Conservation (phyloP, 345 rosid genomes). For the Adansonia digitata region DNA sequence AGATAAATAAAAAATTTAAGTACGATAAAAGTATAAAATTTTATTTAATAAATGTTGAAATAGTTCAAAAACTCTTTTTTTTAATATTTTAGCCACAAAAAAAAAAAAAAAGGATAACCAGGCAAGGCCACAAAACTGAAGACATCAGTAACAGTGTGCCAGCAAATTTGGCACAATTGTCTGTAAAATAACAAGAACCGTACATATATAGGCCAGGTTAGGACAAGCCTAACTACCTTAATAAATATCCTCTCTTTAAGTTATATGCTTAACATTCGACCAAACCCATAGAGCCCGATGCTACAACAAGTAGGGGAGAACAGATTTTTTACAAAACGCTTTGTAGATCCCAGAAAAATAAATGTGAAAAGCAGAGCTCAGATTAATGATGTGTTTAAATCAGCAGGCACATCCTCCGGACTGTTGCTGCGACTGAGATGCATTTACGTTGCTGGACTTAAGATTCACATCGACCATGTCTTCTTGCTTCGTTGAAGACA, state of each 20-base stretch:
- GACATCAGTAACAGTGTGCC: conserved; percentile 1
- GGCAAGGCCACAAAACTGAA: conserved; percentile 3
- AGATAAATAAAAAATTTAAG: too few relatives aligned
- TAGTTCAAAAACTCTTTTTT: too few relatives aligned
- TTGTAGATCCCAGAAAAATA: not conserved
- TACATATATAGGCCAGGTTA: conserved; percentile 13
- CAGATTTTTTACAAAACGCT: conserved; percentile 24
- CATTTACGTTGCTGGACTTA: conserved; percentile 59
- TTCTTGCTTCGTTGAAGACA: conserved; percentile 85
- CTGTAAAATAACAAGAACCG: conserved; percentile 5
- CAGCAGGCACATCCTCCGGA: conserved; percentile 82
- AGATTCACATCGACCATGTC: conserved; percentile 95
- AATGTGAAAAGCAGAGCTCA: conserved; percentile 6
- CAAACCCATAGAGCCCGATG: conserved; percentile 20
- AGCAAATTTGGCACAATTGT: conserved; percentile 13
- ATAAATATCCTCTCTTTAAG: conserved; percentile 11
- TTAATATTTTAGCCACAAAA: too few relatives aligned
- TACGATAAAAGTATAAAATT: too few relatives aligned
- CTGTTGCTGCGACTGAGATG: conserved; percentile 58
- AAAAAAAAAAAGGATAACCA: too few relatives aligned
- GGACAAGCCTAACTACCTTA: conserved; percentile 26
- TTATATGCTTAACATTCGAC: not conserved
- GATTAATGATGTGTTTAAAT: conserved; percentile 9
- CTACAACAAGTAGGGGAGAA: conserved; percentile 19
- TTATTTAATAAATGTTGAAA: too few relatives aligned